Percentiles rank a stretch among this genome's conserved stretches.
Evolutionary conservation across 2,329 filamentous ascomycete species (phyloP).

Genomic region (Cordyceps tenuipes): DNA sequence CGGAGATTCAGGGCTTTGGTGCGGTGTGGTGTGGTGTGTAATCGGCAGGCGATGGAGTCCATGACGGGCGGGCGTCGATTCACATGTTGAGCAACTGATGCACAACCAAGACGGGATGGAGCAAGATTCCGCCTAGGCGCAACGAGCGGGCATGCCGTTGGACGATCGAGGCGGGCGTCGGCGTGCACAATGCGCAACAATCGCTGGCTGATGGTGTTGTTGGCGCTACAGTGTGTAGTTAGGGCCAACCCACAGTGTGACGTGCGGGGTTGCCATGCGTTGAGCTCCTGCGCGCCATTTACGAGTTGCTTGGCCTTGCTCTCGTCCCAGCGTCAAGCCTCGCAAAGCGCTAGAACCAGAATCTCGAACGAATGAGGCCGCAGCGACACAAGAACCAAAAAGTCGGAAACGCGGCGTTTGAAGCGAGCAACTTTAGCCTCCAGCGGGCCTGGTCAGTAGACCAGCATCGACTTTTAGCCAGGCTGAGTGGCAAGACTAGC

Average conservation of each 20-base stretch:
- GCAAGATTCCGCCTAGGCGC: conserved; percentile 2
- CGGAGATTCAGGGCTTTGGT: background rate
- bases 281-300: conserved; percentile 4
- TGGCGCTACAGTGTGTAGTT: background rate
- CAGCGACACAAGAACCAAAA: background rate
- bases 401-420: background rate
- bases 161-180: conserved; percentile 7
- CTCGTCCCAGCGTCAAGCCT: background rate
- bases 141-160: conserved; percentile 7
- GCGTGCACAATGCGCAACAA: conserved; percentile 7
- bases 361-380: background rate
- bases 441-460: background rate
- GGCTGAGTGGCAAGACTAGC: background rate
- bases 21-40: background rate
- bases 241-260: conserved; percentile 6
- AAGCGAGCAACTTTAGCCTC: background rate
- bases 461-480: background rate
- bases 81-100: background rate
- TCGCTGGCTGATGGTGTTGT: background rate
- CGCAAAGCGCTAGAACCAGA: background rate
- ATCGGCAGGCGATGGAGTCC: background rate
- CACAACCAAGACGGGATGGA: background rate
- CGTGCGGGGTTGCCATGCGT: conserved; percentile 3
- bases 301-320: background rate
- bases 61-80: background rate